These are phyloP conservation scores for Pseudogymnoascus sp. DNA, from an alignment of 2,329 filamentous ascomycete species.

Conservation along the genomic window DNA sequence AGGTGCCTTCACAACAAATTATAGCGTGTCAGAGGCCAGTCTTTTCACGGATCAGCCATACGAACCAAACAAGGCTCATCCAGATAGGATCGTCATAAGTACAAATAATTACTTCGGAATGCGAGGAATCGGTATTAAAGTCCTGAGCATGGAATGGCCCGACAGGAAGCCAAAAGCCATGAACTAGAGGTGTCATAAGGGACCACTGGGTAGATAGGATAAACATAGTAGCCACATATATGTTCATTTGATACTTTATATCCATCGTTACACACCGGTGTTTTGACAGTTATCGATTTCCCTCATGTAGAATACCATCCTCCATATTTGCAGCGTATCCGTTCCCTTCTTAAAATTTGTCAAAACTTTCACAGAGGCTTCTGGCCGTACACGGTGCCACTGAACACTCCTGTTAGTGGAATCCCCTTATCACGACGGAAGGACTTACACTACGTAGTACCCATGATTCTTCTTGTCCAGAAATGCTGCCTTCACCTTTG, in stretches of 20 bases:
- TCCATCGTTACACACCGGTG: not conserved
- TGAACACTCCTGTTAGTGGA: not conserved
- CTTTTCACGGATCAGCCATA: not conserved
- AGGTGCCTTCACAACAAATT: not conserved
- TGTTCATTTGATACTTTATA: not conserved
- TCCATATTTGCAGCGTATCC: not conserved
- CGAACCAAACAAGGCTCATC: not conserved
- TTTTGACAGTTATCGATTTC: not conserved
- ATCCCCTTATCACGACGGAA: not conserved
- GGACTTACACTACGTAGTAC: constrained; percentile 2
- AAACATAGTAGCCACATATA: not conserved
- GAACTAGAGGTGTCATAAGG: not conserved
- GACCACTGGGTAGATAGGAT: not conserved
- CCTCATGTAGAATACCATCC: not conserved
- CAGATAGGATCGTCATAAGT: not conserved
- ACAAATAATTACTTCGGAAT: not conserved
- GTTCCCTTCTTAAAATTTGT: not conserved
- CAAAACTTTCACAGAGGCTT: not conserved
- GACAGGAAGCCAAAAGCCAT: not conserved
- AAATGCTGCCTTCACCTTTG: not conserved
- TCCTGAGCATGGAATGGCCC: not conserved
- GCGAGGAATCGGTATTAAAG: not conserved
- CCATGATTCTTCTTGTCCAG: constrained; percentile 9
- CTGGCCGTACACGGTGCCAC: not conserved
- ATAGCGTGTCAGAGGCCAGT: not conserved